Evolutionary conservation across 805 yeast species (phyloP).

Genomic region (Candida qinlingensis): DNA sequence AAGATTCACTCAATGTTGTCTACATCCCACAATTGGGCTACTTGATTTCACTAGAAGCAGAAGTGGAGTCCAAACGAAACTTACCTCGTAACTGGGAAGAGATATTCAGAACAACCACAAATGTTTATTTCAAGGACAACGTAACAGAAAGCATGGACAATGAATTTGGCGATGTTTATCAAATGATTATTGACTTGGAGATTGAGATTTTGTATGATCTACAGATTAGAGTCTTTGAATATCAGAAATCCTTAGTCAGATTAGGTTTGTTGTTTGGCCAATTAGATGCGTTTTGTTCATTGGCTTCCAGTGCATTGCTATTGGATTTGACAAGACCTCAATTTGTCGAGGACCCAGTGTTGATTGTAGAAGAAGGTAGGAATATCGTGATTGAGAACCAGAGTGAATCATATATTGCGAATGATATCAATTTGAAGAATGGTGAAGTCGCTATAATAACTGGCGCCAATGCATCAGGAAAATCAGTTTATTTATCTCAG

Average conservation of each 20-base stretch:
- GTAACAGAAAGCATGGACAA: constrained; percentile 29
- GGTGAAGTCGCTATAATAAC: constrained; percentile 33
- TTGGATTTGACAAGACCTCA: constrained; percentile 30
- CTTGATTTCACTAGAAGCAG: constrained; percentile 26
- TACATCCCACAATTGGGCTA: constrained; percentile 45
- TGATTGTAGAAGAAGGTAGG: constrained; percentile 36
- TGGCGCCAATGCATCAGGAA: constrained; percentile 49
- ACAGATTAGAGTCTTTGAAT: constrained; percentile 21
- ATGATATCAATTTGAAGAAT: constrained; percentile 30
- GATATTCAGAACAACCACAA: constrained; percentile 33
- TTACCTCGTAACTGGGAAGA: constrained; percentile 28
- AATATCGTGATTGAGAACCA: constrained; percentile 42
- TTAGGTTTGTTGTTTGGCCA: constrained; percentile 27
- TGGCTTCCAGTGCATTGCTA: constrained; percentile 28
- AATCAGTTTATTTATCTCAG: constrained; percentile 45
- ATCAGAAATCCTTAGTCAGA: constrained; percentile 10
- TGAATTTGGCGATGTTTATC: constrained; percentile 37
- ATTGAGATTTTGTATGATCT: constrained; percentile 34
- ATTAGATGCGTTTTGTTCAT: constrained; percentile 33
- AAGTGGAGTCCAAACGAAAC: neutral
- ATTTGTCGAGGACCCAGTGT: constrained; percentile 22
- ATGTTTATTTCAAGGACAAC: constrained; percentile 32
- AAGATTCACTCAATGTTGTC: constrained; percentile 28
- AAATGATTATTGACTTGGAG: constrained; percentile 34
- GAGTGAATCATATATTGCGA: constrained; percentile 36